Base-by-base conservation (phyloP, 2,329 filamentous ascomycete species). In the Aphanocladium album region DNA sequence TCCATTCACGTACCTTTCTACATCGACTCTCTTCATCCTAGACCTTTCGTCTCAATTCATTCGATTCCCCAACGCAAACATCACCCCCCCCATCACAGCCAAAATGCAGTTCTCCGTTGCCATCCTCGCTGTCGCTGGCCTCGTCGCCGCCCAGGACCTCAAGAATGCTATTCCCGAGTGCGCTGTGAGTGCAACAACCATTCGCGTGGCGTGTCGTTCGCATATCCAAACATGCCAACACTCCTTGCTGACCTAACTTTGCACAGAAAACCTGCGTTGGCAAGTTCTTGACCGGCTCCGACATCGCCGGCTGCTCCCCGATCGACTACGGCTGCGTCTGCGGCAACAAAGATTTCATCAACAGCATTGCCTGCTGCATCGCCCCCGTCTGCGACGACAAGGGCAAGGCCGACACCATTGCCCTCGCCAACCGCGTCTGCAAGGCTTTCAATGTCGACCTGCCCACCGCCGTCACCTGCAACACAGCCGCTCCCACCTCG, bases 271-370 rank as follows among this genome's bases (percentile, higher is more conserved):
- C 62, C 6, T 77, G 74, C 64, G 68, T 76, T 39, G 65, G 61
- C 62, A 57, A 72, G 53, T 74, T 68, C 68, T 73, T 72, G 27
- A 66, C 64, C 25, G 72, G 72, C 47, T 65, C 58, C 21, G 64
- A 65, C 43, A 74, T 79, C 57, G 75, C 69, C 55, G 75, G 72
- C 64, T 79, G 77, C 68, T 67, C 66, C 30, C 62, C 67, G 49
- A 64, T 75, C 66, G 74, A 78, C 69, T 68, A 76, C 62, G 67
- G 64, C 57, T 79, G 77, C 68, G 71, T 79, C 67, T 79, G 77
- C 72, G 68, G 66, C 67, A 77, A 77, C 71, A 52, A 65, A 51
- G 59, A 70, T 47, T 78, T 79, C 71, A 69, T 79, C 60, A 63
- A 66, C 63, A 65, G 64, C 63, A 76, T 79, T 52, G 74, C 76